Evolutionary conservation across 2,329 filamentous ascomycete genomes (phyloP).

Genomic region (Botrytis elliptica): DNA sequence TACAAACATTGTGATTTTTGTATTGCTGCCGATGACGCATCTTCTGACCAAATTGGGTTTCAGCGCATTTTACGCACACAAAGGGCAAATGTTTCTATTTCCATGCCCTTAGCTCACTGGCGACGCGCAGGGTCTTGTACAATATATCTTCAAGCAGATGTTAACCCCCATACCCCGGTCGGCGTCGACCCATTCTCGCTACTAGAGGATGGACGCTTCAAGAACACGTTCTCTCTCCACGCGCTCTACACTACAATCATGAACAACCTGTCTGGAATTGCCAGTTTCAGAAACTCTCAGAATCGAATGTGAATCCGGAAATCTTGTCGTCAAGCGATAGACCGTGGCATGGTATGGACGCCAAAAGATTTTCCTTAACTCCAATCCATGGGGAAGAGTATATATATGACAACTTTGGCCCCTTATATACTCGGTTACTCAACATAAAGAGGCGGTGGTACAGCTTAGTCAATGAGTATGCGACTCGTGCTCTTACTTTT

Average conservation of each 20-base stretch:
- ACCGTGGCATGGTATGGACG: not conserved
- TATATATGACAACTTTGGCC: not conserved
- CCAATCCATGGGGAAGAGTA: not conserved
- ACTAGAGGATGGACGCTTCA: not conserved
- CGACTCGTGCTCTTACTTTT: not conserved
- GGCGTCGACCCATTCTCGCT: not conserved
- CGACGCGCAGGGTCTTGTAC: not conserved
- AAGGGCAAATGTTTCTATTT: not conserved
- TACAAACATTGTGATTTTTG: not conserved
- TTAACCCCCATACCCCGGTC: not conserved
- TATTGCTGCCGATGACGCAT: not conserved
- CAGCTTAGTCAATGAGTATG: not conserved
- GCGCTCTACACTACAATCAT: not conserved
- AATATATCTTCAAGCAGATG: not conserved
- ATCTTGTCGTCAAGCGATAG: not conserved
- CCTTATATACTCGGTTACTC: not conserved
- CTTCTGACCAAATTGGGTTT: not conserved
- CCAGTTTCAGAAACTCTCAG: not conserved
- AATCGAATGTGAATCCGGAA: not conserved
- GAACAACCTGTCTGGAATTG: not conserved
- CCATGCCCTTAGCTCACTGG: not conserved
- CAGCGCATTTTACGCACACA: not conserved
- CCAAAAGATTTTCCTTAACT: not conserved
- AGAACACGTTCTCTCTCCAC: not conserved
- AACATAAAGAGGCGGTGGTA: not conserved